A percentile compares a stretch with the other conserved stretches of the same genome.
Evolutionary conservation across 2,329 filamentous ascomycete species (phyloP).

Genomic region (Colletotrichum limetticola): DNA sequence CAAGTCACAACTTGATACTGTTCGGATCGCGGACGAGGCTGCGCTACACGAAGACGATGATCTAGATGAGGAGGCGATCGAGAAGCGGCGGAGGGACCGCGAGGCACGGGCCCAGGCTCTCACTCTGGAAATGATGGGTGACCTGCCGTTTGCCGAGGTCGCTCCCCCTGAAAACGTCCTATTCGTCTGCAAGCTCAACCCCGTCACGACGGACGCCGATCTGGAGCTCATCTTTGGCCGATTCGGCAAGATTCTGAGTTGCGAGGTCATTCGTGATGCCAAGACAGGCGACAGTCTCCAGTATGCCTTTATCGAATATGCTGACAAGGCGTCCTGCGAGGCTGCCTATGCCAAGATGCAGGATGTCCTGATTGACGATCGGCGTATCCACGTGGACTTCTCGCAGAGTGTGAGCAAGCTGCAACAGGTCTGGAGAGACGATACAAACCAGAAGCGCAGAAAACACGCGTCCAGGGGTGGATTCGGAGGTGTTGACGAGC

Average conservation of each 20-base stretch:
- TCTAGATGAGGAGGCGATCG: slow-evolving; percentile 80
- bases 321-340: slow-evolving; percentile 92
- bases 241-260: slow-evolving; percentile 94
- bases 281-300: slow-evolving; percentile 95
- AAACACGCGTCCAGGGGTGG: slow-evolving; percentile 70
- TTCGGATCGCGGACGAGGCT: slow-evolving; percentile 91
- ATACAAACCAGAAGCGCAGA: slow-evolving; percentile 83
- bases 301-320: slow-evolving; percentile 98
- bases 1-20: slow-evolving; percentile 87
- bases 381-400: slow-evolving; percentile 98
- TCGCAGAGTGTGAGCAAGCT: slow-evolving; percentile 93
- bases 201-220: slow-evolving; percentile 94
- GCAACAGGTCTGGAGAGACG: slow-evolving; percentile 88
- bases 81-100: slow-evolving; percentile 83
- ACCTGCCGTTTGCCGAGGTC: slow-evolving; percentile 96
- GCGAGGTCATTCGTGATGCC: slow-evolving; percentile 94
- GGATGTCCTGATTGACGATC: slow-evolving; percentile 94
- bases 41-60: slow-evolving; percentile 78
- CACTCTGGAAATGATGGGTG: slow-evolving; percentile 97
- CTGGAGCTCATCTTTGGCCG: slow-evolving; percentile 96
- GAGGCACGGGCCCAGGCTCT: slow-evolving; percentile 94
- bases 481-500: slow-evolving; percentile 87
- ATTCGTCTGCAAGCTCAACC: slow-evolving; percentile 98
- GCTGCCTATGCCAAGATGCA: slow-evolving; percentile 99
- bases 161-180: slow-evolving; percentile 97